Base-by-base conservation (phyloP, 108 stramenopile genomes). In the Cyclostephanos invisitatus region DNA sequence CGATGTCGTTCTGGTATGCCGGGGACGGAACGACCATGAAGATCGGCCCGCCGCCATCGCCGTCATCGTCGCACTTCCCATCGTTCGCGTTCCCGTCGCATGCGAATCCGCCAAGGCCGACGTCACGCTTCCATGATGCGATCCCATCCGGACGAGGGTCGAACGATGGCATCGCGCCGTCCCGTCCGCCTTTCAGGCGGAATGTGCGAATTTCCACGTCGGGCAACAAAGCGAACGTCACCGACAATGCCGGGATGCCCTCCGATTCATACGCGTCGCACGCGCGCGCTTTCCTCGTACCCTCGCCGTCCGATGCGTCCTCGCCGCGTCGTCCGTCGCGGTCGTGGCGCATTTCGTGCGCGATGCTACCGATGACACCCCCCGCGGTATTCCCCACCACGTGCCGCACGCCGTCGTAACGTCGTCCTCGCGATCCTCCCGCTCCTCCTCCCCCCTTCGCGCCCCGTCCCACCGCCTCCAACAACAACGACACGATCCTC, bases 11-110 rank as follows among this genome's bases (percentile, higher is more conserved):
- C 54, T 88, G 86, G 77, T 90, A 91, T 25, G 87, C 85, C 9
- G 90, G 90, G 59, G 82, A 79, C 2, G 90, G 90, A 18, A 94
- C 50, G 6, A 91, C 62, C 76, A 91, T 81, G 55, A 91, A 85
- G 5, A 73, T 77, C 49, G 87, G 78, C 29, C 68, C 56, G 18
- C 51, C 72, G 27, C 75, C 75, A 2, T 77, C 64, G 3, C 75
- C 55, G 21, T 71, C 67, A 35, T 71, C 21, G 24, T 83, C 75
- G 10, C 4, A n/a, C n/a, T n/a, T n/a, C n/a, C n/a, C n/a, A n/a
- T 64, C 63, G 7, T 59, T 49, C 50, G 6, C 55, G 18, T 24
- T 62, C n/a, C n/a, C n/a, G 2, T 35, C 21, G 47, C 64, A 71
- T 44, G 36, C 57, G 48, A 66, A 69, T 14, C 55, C 63, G 42